Conservation (phyloP, 768 basidiomycete genomes). For the Russula foetens region DNA sequence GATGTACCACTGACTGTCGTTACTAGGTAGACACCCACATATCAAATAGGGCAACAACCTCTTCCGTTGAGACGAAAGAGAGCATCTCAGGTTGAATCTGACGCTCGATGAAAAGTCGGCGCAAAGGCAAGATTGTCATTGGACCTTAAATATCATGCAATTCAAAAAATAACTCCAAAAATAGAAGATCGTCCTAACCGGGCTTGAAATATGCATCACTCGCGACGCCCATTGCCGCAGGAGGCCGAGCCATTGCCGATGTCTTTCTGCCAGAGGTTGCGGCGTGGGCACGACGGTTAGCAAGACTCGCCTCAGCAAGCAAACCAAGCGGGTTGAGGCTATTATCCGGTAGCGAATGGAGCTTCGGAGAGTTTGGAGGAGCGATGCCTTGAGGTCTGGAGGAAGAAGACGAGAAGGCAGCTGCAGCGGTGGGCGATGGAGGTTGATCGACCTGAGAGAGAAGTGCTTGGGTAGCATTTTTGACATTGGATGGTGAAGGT, state of each 20-base stretch:
- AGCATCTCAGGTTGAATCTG: slow-evolving; percentile 93
- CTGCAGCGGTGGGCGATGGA: slow-evolving; percentile 8
- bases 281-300: slow-evolving; percentile 56
- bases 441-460: slow-evolving; percentile 14
- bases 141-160: slow-evolving; percentile 43
- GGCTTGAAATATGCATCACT: slow-evolving; percentile 90
- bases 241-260: slow-evolving; percentile 17
- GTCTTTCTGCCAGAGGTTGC: slow-evolving; percentile 17
- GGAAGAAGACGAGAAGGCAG: slow-evolving; percentile 21
- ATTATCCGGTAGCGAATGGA: slow-evolving; percentile 90
- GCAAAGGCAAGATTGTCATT: slow-evolving; percentile 80
- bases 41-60: slow-evolving; percentile 86
- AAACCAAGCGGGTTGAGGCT: slow-evolving; percentile 87
- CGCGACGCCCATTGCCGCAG: slow-evolving; percentile 61
- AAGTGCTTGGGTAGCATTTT: slow-evolving; percentile 11
- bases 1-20: slow-evolving; percentile 1
- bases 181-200: slow-evolving; percentile 32
- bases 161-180: slow-evolving; percentile 6
- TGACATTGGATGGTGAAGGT: slow-evolving; percentile 50
- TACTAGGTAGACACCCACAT: slow-evolving; percentile 47
- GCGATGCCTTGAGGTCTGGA: slow-evolving; percentile 22
- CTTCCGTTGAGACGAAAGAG: slow-evolving; percentile 77
- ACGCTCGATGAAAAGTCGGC: slow-evolving; percentile 77
- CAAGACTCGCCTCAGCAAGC: slow-evolving; percentile 82
- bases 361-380: slow-evolving; percentile 63